These are phyloP conservation scores for Fusarium sp. DNA, from an alignment of 2,329 filamentous ascomycete genomes.

Conservation along the genomic window DNA sequence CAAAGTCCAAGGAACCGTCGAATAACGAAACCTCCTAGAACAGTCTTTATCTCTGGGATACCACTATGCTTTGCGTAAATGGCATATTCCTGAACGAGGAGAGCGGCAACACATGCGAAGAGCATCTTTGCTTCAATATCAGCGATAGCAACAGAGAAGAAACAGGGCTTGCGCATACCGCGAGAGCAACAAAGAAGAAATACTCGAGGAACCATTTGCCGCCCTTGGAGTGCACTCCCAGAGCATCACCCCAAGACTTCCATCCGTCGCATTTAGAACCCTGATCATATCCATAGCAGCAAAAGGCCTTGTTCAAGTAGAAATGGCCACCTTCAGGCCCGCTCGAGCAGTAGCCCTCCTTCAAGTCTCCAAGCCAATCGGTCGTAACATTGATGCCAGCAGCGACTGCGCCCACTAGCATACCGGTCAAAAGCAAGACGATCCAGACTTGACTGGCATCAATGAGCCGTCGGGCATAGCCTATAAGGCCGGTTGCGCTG, in stretches of 20 bases:
- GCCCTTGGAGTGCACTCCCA: constrained; percentile 75
- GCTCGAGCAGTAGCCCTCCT: constrained; percentile 88
- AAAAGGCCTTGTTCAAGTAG: constrained; percentile 92
- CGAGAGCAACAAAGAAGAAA: constrained; percentile 87
- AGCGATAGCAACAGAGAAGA: constrained; percentile 17
- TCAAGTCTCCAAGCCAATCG: constrained; percentile 94
- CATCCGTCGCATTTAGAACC: constrained; percentile 87
- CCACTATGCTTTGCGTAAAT: constrained; percentile 93
- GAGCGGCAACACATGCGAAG: constrained; percentile 83
- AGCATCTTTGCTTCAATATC: constrained; percentile 67
- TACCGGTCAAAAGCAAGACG: constrained; percentile 86
- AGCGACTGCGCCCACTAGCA: constrained; percentile 87
- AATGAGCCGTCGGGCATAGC: constrained; percentile 79
- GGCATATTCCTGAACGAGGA: constrained; percentile 87
- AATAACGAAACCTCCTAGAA: constrained; percentile 95
- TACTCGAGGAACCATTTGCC: constrained; percentile 90
- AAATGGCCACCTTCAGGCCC: constrained; percentile 84
- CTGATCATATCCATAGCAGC: constrained; percentile 92
- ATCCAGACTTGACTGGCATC: constrained; percentile 95
- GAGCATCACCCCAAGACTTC: constrained; percentile 85
- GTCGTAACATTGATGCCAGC: constrained; percentile 91
- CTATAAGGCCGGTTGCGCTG: constrained; percentile 78
- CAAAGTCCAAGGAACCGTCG: constrained; percentile 86
- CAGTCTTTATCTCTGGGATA: constrained; percentile 97
- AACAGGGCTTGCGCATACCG: constrained; percentile 67